Conservation (phyloP, 1,139 yeast genomes). For the Kodamaea fungicola region DNA sequence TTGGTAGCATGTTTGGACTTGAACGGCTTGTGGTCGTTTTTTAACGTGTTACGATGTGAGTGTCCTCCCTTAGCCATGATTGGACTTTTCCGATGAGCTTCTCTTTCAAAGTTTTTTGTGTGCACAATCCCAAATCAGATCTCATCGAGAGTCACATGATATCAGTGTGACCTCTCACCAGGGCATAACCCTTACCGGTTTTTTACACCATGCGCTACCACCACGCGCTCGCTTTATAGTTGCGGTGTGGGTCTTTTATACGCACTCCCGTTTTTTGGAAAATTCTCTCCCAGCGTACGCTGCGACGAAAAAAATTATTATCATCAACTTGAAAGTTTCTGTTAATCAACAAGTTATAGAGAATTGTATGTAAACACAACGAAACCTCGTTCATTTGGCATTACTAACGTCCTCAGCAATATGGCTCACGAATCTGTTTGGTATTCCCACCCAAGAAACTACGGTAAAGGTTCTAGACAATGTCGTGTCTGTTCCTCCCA, state of each 20-base stretch:
- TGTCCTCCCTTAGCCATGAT: constrained; percentile 63
- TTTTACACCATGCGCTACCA: constrained; percentile 1
- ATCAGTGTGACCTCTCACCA: not conserved
- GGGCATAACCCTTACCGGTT: constrained; percentile 3
- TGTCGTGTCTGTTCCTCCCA: constrained; percentile 99
- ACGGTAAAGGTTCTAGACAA: constrained; percentile 99
- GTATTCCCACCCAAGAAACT: constrained; percentile 99
- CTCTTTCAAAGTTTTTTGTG: constrained; percentile 9
- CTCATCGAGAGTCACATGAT: constrained; percentile 4
- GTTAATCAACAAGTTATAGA: constrained; percentile 13
- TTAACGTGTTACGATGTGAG: constrained; percentile 78
- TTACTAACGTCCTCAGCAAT: constrained; percentile 37
- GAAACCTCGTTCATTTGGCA: not conserved
- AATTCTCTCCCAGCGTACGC: constrained; percentile 1
- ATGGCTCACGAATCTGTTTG: constrained; percentile 99
- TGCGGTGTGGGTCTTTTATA: constrained; percentile 4
- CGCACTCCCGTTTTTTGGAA: constrained; percentile 3
- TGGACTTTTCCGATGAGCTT: not conserved
- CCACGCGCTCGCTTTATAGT: not conserved
- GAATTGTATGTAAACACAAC: constrained; percentile 11
- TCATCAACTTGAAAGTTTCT: constrained; percentile 4
- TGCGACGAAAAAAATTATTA: constrained; percentile 7
- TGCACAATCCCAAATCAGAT: not conserved
- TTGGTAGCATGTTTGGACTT: constrained; percentile 91
- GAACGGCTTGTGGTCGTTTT: constrained; percentile 83